A percentile compares a stretch with the other conserved stretches of the same genome.
Evolutionary conservation across 257 asterid species (phyloP).

Genomic region (Perilla frutescens): DNA sequence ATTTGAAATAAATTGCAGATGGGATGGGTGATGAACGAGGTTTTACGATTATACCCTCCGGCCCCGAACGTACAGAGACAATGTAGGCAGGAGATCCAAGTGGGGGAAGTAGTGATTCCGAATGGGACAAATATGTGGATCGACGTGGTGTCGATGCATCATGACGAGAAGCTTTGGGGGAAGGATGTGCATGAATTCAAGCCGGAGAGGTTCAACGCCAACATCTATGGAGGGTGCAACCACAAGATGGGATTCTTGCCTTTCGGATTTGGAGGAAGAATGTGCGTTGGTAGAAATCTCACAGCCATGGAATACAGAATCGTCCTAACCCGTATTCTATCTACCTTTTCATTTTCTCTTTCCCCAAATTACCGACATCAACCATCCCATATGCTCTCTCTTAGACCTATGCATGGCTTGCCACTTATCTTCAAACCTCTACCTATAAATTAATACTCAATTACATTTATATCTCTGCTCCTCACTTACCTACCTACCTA

Average conservation of each 20-base stretch:
- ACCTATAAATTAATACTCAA: slow-evolving; percentile 32
- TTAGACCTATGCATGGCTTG: slow-evolving; percentile 75
- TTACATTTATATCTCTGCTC: too few relatives aligned
- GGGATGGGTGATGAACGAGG: slow-evolving; percentile 96
- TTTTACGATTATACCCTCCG: slow-evolving; percentile 71
- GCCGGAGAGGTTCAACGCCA: slow-evolving; percentile 68
- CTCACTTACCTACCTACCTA: too few relatives aligned
- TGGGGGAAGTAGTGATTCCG: slow-evolving; percentile 58
- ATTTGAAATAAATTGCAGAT: slow-evolving; percentile 52
- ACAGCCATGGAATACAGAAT: slow-evolving; percentile 77
- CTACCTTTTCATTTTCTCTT: slow-evolving; percentile 64
- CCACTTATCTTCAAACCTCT: slow-evolving; percentile 59
- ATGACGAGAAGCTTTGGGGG: slow-evolving; percentile 73
- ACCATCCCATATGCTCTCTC: slow-evolving; percentile 79
- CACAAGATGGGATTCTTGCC: slow-evolving; percentile 93
- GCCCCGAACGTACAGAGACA: slow-evolving; percentile 88
- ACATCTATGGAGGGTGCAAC: slow-evolving; percentile 68
- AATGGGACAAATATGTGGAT: slow-evolving; percentile 87
- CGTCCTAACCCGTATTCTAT: slow-evolving; percentile 59
- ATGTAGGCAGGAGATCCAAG: slow-evolving; percentile 66
- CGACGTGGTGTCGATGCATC: slow-evolving; percentile 87
- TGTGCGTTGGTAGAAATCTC: slow-evolving; percentile 83
- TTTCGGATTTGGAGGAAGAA: slow-evolving; percentile 91
- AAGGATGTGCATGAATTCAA: slow-evolving; percentile 73
- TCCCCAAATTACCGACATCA: slow-evolving; percentile 72